These are phyloP conservation scores for Tolypocladium guangdongense DNA, from an alignment of 2,329 filamentous ascomycete species.

Conservation along the genomic window DNA sequence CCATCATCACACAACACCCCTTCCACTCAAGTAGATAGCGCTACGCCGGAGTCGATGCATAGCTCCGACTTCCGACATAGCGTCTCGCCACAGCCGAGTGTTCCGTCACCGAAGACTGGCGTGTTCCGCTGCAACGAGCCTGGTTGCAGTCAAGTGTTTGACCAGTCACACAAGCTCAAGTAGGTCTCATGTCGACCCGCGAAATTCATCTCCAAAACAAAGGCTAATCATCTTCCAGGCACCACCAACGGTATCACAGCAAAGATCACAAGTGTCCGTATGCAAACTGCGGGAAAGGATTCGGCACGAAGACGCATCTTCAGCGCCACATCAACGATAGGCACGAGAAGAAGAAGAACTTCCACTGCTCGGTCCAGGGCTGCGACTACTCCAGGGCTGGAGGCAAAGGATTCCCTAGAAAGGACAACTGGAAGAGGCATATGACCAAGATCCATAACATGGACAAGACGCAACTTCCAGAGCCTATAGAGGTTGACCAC, in stretches of 20 bases:
- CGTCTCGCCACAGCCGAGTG: conserved; percentile 21
- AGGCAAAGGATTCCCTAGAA: conserved; percentile 48
- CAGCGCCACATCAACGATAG: conserved; percentile 53
- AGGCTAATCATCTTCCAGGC: conserved; percentile 22
- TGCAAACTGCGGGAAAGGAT: conserved; percentile 40
- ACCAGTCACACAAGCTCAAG: conserved; percentile 51
- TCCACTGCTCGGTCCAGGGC: conserved; percentile 42
- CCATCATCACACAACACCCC: conserved; percentile 33
- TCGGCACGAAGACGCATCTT: conserved; percentile 51
- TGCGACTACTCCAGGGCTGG: conserved; percentile 46
- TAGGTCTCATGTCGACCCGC: conserved; percentile 12
- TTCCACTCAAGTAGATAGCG: conserved; percentile 32
- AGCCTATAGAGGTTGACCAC: conserved; percentile 30
- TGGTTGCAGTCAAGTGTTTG: conserved; percentile 33
- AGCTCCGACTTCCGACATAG: conserved; percentile 26
- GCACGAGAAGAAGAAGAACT: conserved; percentile 48
- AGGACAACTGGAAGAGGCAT: conserved; percentile 53
- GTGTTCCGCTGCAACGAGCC: conserved; percentile 23
- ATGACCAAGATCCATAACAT: conserved; percentile 49
- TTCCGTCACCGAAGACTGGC: conserved; percentile 17
- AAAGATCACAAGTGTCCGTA: conserved; percentile 48
- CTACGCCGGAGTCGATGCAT: conserved; percentile 27
- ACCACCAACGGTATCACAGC: conserved; percentile 50
- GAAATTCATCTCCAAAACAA: neutral
- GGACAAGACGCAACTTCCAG: conserved; percentile 26